Evolutionary conservation across 805 yeast genomes (phyloP).

Genomic region (Candida anglica): DNA sequence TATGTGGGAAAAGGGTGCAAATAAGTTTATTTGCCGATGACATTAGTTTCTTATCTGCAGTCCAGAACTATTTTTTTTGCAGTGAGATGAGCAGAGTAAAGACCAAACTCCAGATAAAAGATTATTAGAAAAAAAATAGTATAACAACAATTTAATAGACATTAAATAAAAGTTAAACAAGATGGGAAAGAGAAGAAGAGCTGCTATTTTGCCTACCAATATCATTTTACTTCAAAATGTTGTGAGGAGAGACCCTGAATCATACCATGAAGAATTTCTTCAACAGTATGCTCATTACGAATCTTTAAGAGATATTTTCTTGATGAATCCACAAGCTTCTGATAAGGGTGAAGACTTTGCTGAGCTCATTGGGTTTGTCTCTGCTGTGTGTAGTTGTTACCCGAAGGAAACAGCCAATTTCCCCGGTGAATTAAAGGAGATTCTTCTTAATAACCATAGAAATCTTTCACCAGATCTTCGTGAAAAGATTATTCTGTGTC

Average conservation of each 20-base stretch:
- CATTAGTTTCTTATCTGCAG: too few relatives aligned
- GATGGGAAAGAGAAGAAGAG: slow-evolving; percentile 90
- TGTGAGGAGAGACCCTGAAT: slow-evolving; percentile 89
- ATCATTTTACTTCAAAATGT: slow-evolving; percentile 87
- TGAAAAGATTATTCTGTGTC: slow-evolving; percentile 85
- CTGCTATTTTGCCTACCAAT: slow-evolving; percentile 89
- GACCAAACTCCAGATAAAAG: too few relatives aligned
- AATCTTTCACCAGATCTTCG: slow-evolving; percentile 80
- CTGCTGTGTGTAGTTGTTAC: slow-evolving; percentile 87
- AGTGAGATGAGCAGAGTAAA: too few relatives aligned
- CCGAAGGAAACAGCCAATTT: slow-evolving; percentile 84
- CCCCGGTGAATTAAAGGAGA: slow-evolving; percentile 72
- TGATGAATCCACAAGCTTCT: slow-evolving; percentile 59
- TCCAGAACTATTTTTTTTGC: too few relatives aligned
- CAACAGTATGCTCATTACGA: slow-evolving; percentile 93
- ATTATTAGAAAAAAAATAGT: too few relatives aligned
- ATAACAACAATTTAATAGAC: too few relatives aligned
- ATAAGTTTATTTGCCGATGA: neutral
- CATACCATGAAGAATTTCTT: slow-evolving; percentile 89
- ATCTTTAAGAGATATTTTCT: slow-evolving; percentile 81
- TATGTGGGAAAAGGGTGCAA: too few relatives aligned
- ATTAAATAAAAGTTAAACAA: too few relatives aligned
- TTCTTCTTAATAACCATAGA: slow-evolving; percentile 72
- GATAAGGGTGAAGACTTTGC: slow-evolving; percentile 64
- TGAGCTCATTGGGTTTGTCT: slow-evolving; percentile 83